These are phyloP conservation scores for Metahyphopichia silvanorum DNA, from an alignment of 805 yeast genomes.

Conservation along the genomic window DNA sequence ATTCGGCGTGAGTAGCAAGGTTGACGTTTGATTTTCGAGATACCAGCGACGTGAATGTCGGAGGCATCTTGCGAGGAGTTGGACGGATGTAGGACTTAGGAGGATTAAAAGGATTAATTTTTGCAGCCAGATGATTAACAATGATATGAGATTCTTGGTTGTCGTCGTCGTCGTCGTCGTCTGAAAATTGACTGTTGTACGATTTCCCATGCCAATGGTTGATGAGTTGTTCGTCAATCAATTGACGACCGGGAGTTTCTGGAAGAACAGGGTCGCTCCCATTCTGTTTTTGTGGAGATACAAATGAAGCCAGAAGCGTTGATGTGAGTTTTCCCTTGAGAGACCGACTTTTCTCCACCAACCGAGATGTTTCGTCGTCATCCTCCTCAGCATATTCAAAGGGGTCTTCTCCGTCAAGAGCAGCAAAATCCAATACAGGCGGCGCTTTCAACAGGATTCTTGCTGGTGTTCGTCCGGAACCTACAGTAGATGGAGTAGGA, in stretches of 20 bases:
- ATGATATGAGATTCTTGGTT: slow-evolving; percentile 1
- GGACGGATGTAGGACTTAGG: background rate
- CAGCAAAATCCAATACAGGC: slow-evolving; percentile 7
- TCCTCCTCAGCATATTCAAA: background rate
- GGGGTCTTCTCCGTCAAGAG: slow-evolving; percentile 3
- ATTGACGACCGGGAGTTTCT: slow-evolving; percentile 26
- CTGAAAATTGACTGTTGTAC: slow-evolving; percentile 21
- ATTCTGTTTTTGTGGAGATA: slow-evolving; percentile 1
- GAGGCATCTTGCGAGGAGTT: slow-evolving; percentile 2
- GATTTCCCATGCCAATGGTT: slow-evolving; percentile 38
- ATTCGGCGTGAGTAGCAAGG: slow-evolving; percentile 23
- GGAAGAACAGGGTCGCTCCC: slow-evolving; percentile 9
- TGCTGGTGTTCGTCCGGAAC: slow-evolving; percentile 26
- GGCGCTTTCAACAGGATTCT: slow-evolving; percentile 3
- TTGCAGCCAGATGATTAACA: slow-evolving; percentile 5
- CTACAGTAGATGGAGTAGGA: slow-evolving; percentile 37
- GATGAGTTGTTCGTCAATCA: slow-evolving; percentile 30
- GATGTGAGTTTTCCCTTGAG: background rate
- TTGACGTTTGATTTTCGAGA: slow-evolving; percentile 13
- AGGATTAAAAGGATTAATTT: slow-evolving; percentile 19
- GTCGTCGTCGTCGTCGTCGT: slow-evolving; percentile 23
- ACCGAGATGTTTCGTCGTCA: background rate
- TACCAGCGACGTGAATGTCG: slow-evolving; percentile 7
- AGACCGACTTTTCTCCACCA: background rate
- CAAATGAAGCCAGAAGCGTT: background rate